These are phyloP conservation scores for Xanthoconium stramineum DNA, from an alignment of 768 basidiomycete genomes.

Conservation along the genomic window DNA sequence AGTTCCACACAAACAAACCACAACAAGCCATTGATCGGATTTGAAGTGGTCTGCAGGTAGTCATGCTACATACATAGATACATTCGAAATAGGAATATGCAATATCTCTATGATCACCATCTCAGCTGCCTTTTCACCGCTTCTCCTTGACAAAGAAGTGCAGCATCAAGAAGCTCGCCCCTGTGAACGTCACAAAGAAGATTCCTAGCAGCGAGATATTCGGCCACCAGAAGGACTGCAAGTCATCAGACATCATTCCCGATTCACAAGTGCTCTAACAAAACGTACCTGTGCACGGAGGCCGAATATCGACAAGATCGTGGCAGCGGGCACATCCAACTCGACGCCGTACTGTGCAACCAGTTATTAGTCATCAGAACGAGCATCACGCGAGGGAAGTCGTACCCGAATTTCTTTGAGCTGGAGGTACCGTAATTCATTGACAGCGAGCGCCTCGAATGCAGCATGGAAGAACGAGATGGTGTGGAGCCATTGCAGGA, in stretches of 20 bases:
- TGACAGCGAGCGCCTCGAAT: slow-evolving; percentile 96
- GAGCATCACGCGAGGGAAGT: not conserved
- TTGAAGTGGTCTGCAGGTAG: no score
- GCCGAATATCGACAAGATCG: slow-evolving; percentile 92
- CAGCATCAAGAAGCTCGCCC: slow-evolving; percentile 72
- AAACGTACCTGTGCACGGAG: slow-evolving; percentile 75
- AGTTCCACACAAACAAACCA: slow-evolving; percentile 18
- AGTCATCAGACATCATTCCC: slow-evolving; percentile 4
- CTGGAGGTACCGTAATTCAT: slow-evolving; percentile 91
- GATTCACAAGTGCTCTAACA: not conserved
- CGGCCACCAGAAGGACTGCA: slow-evolving; percentile 97
- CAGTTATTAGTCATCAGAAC: slow-evolving; percentile 2
- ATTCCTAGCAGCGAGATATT: slow-evolving; percentile 83
- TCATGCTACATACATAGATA: not conserved
- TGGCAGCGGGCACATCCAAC: slow-evolving; percentile 92
- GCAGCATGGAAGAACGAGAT: slow-evolving; percentile 98
- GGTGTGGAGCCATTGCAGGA: slow-evolving; percentile 83
- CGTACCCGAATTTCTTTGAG: slow-evolving; percentile 86
- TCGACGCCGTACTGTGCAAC: slow-evolving; percentile 89
- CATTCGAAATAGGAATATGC: not conserved
- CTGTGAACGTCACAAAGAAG: slow-evolving; percentile 80
- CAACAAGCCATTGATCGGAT: slow-evolving; percentile 4
- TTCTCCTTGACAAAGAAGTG: slow-evolving; percentile 89
- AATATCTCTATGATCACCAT: not conserved
- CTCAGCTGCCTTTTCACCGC: slow-evolving; percentile 21